Base-by-base conservation (phyloP, 768 basidiomycete species). In the Russula sp. region DNA sequence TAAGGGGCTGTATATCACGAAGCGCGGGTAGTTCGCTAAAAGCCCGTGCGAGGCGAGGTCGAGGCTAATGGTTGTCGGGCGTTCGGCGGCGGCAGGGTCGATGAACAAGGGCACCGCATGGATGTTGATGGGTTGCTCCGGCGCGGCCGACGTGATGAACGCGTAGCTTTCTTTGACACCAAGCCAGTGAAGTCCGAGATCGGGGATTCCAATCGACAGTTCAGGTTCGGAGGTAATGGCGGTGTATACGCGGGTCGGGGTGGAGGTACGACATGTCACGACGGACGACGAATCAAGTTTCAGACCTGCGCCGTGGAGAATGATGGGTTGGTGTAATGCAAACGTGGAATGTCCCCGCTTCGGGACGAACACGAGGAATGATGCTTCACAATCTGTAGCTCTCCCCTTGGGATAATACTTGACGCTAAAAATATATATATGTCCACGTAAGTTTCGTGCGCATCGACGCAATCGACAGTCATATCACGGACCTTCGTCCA, bases 171-270 rank as follows among this genome's bases (percentile, higher is more conserved):
- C 63, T 8, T 68, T 57, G 34, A 61, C 61, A 13, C 68, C 68
- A 10, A 67, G 46, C 67, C 63, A 69, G 57, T 53, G 60, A 57
- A 69, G 68, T 52, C 57, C 66, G 30, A 68, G 66, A 7, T 61
- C 46, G n/a, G 63, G 67, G 46, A 69, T 44, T 1, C 59, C 68
- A 7, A 10, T 40, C 2, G 59, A 57, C 8, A 69, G 38, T 61
- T 65, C 60, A 30, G 34, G 24, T 32, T 50, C 59, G 51, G 65
- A 52, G 28, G 53, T 32, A 28, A 62, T 60, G 53, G 61, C 69
- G 28, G 51, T 63, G 57, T 62, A 69, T 7, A 65, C 56, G 28
- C 68, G 61, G 1, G 62, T 69, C n/a, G 51, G 57, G 36, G 58
- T 38, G 18, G 54, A 28, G 36, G 65, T n/a, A 16, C 36, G 52